These are phyloP conservation scores for Nicotiana benthamiana DNA, from an alignment of 257 asterid genomes.

Conservation along the genomic window DNA sequence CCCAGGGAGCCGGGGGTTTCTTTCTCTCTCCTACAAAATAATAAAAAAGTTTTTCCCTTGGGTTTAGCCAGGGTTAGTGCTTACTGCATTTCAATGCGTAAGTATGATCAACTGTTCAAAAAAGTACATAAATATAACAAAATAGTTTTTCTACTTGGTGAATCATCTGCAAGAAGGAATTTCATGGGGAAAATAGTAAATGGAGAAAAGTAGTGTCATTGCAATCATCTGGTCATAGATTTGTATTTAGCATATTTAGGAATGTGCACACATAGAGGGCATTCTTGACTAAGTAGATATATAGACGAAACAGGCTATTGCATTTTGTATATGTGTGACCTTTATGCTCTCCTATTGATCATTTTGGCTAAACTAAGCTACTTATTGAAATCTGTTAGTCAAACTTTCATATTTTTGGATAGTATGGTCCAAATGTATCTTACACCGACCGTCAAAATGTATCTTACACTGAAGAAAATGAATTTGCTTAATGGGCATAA, in stretches of 20 bases:
- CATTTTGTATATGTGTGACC: not conserved
- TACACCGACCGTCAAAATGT: not conserved
- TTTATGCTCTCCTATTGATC: not conserved
- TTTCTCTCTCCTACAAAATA: not conserved
- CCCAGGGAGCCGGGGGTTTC: not conserved
- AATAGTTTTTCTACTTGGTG: not conserved
- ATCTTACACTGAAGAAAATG: not conserved
- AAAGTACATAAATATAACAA: not conserved
- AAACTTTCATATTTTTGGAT: not conserved
- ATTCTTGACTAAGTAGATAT: not conserved
- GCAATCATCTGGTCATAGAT: not conserved
- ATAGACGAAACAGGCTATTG: not conserved
- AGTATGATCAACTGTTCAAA: not conserved
- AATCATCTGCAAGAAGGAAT: not conserved
- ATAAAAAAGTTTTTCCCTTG: not conserved
- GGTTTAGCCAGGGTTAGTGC: not conserved
- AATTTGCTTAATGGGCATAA: not conserved
- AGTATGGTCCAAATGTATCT: not conserved
- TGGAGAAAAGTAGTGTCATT: not conserved
- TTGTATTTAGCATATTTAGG: not conserved
- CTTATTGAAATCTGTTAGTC: not conserved
- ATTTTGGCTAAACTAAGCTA: not conserved
- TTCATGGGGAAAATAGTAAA: not conserved
- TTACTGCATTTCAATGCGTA: not conserved
- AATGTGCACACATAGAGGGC: not conserved